phyloP scores from a whole-genome alignment of 176 grass and related monocot genomes.

The Aegilops tauschii region DNA sequence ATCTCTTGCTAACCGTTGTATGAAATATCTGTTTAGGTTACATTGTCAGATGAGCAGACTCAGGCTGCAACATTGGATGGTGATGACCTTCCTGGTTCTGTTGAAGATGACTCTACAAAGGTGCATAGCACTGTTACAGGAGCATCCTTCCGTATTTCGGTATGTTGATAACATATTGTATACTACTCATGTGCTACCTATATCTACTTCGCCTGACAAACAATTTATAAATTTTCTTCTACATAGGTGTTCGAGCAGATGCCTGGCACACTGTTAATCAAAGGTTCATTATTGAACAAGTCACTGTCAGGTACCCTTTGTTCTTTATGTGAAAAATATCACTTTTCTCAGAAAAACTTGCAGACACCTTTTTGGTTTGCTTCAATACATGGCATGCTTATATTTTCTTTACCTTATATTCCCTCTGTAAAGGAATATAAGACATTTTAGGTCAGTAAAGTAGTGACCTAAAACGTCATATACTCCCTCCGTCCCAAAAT shows the following conservation, averaged over 20 bases:
- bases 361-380: conserved; percentile 17
- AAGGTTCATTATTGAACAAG: conserved; percentile 71
- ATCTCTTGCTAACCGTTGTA: conserved; percentile 5
- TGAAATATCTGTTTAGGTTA: conserved; percentile 52
- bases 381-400: background rate
- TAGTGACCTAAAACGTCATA: too few relatives aligned
- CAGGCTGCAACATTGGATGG: conserved; percentile 14
- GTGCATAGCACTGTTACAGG: conserved; percentile 20
- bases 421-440: background rate
- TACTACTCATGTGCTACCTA: background rate
- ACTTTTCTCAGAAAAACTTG: background rate
- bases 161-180: conserved; percentile 19
- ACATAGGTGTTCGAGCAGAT: conserved; percentile 94
- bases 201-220: background rate
- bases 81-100: conserved; percentile 24
- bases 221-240: background rate
- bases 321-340: conserved; percentile 10
- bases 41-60: conserved; percentile 61
- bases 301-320: conserved; percentile 49
- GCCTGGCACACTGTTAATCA: conserved; percentile 76
- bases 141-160: conserved; percentile 60
- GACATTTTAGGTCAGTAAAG: too few relatives aligned
- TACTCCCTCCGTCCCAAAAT: too few relatives aligned
- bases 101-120: conserved; percentile 31
- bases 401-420: background rate